These are phyloP conservation scores for Penicillium sp. DNA, from an alignment of 2,329 filamentous ascomycete genomes.

Conservation along the genomic window DNA sequence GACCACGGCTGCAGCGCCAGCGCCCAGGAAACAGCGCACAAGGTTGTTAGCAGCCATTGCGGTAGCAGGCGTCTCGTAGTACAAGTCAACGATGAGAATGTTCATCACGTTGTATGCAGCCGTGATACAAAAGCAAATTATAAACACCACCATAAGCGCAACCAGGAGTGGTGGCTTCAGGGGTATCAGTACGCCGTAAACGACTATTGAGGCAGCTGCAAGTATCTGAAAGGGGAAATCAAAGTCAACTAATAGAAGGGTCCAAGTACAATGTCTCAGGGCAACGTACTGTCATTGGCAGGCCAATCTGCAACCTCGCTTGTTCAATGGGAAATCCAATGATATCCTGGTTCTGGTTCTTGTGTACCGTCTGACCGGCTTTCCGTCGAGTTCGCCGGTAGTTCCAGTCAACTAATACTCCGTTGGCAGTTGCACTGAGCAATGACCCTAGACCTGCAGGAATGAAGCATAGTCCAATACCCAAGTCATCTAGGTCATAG, in stretches of 20 bases:
- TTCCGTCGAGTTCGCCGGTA: slow-evolving; percentile 57
- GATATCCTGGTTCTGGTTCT: slow-evolving; percentile 56
- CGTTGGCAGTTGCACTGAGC: slow-evolving; percentile 24
- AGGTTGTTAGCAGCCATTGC: slow-evolving; percentile 37
- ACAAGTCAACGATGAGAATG: slow-evolving; percentile 46
- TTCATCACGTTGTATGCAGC: slow-evolving; percentile 44
- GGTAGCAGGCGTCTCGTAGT: slow-evolving; percentile 31
- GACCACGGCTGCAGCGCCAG: slow-evolving; percentile 26
- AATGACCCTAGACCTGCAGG: slow-evolving; percentile 29
- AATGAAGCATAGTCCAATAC: slow-evolving; percentile 40
- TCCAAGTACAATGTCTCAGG: background rate
- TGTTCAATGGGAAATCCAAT: slow-evolving; percentile 49
- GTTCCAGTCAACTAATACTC: slow-evolving; percentile 60
- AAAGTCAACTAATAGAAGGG: background rate
- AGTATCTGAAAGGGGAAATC: slow-evolving; percentile 8
- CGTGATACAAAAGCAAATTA: slow-evolving; percentile 37
- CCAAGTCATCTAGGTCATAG: slow-evolving; percentile 45
- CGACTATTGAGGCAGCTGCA: slow-evolving; percentile 8
- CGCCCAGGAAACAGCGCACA: slow-evolving; percentile 32
- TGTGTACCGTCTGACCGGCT: slow-evolving; percentile 58
- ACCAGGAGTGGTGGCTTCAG: slow-evolving; percentile 20
- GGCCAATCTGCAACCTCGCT: slow-evolving; percentile 32
- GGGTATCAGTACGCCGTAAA: slow-evolving; percentile 12
- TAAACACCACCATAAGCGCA: slow-evolving; percentile 32
- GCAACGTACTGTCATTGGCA: slow-evolving; percentile 23